phyloP scores from a whole-genome alignment of 805 yeast species.

The Wickerhamiella spandovensis region DNA sequence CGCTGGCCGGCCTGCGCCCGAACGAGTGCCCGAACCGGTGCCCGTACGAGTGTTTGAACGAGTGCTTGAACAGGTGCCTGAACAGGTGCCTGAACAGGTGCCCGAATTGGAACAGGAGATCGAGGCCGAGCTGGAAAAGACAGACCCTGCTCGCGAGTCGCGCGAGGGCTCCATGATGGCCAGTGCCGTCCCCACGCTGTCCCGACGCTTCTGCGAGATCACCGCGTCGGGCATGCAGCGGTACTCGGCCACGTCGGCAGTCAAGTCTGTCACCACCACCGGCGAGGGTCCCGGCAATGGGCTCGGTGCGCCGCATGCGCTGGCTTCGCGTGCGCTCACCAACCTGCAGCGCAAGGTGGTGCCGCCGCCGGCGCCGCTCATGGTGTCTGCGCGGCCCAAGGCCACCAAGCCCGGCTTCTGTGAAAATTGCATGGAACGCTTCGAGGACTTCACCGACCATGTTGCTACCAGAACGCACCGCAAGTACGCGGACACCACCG shows the following conservation, averaged over 20 bases:
- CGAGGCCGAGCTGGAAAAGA: neutral
- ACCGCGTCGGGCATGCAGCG: conserved; percentile 49
- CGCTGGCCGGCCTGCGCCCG: neutral
- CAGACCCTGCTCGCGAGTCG: neutral
- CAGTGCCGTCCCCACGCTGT: neutral
- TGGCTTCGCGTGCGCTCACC: conserved; percentile 29
- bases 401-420: conserved; percentile 58
- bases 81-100: too few relatives aligned
- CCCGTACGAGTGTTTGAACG: neutral
- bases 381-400: conserved; percentile 14
- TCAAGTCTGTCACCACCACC: conserved; percentile 20
- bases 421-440: conserved; percentile 81
- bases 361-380: neutral
- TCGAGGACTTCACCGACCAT: conserved; percentile 69
- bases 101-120: neutral
- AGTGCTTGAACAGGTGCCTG: neutral
- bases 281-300: conserved; percentile 23
- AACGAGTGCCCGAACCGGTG: too few relatives aligned
- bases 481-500: conserved; percentile 58
- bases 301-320: conserved; percentile 21
- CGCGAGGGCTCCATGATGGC: neutral
- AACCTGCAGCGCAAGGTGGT: conserved; percentile 30
- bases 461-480: conserved; percentile 55
- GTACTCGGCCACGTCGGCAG: conserved; percentile 28
- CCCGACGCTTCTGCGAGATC: conserved; percentile 33